Percentiles rank a stretch among this genome's conserved stretches.
These are phyloP conservation scores for Bolboschoenoplectus hybrid DNA, from an alignment of 202 grass and related monocot species.

Conservation along the genomic window DNA sequence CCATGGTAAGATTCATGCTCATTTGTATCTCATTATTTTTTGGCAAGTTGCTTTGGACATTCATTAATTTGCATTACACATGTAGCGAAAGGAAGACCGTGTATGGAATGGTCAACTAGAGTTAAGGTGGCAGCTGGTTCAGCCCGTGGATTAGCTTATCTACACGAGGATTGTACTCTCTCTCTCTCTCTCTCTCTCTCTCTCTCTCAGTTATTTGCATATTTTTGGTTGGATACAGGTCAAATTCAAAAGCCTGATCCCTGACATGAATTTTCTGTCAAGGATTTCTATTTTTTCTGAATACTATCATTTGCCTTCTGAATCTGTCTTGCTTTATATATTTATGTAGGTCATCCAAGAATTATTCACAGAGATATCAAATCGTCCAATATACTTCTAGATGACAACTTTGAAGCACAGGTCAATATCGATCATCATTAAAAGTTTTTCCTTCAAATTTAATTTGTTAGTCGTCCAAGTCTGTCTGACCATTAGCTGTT, in stretches of 20 bases:
- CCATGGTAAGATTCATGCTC: constrained; percentile 48
- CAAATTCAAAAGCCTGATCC: neutral
- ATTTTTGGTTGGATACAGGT: neutral
- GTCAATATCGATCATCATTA: constrained; percentile 40
- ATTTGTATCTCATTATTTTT: constrained; percentile 25
- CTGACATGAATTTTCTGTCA: neutral
- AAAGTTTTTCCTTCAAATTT: neutral
- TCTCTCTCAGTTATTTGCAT: constrained; percentile 12
- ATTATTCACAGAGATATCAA: constrained; percentile 99
- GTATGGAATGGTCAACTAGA: constrained; percentile 79
- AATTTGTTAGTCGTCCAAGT: neutral
- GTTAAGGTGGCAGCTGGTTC: constrained; percentile 81
- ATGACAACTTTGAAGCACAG: constrained; percentile 87
- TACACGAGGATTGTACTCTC: constrained; percentile 86
- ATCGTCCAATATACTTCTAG: constrained; percentile 85
- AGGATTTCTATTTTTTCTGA: neutral
- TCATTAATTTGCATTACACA: constrained; percentile 14
- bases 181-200: constrained; percentile 23
- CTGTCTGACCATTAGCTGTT: neutral
- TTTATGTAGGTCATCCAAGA: constrained; percentile 64
- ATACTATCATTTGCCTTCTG: neutral
- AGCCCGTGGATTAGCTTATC: constrained; percentile 70
- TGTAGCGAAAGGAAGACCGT: constrained; percentile 55
- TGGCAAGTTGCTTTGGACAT: constrained; percentile 11
- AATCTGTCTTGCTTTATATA: constrained; percentile 24